Base-by-base conservation (phyloP, 2,329 filamentous ascomycete species). In the Camillea tinctor region DNA sequence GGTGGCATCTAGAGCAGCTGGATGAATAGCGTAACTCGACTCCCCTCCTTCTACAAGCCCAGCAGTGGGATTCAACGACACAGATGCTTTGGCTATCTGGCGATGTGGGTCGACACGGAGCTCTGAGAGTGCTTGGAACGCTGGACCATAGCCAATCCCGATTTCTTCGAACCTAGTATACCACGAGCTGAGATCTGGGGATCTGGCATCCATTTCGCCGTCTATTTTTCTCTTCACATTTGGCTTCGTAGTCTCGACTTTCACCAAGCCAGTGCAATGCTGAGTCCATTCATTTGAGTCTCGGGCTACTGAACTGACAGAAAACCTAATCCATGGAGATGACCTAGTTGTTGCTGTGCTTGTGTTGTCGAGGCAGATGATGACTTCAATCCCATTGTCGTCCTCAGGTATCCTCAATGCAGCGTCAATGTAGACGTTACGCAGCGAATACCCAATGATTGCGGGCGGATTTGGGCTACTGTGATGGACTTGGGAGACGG, bases 21-120 rank as follows among this genome's bases (percentile, higher is more conserved):
- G 68, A 22, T 70, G 68, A 13, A 70, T 11, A 2, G 56, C 11
- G 19, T 69, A 69, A 1, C 13, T 44, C 0, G 65, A 68, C 26
- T 69, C 67, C 9, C 61, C 62, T 2, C 58, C 61, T n/a, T 56
- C 26, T 15, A 66, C 50, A 0, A 44, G 6, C 7, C 36, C 36
- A n/a, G 17, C 36, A 11, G 26, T 30, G 26, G 26, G 3, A 30
- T 64, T 50, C 55, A 55, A 24, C 13, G 52, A 52, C 6, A 68
- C 20, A 7, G 40, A 56, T 1, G 67, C 66, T 4, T 30, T 17
- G 5, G 63, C 64, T 2, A 64, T 48, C 2, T 59, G 58, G 9
- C 24, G 13, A 17, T 20, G 23, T 5, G 61, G 60, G 40, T 64
- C 60, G 3, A 30, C 36, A 8, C 26, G 50, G 13, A 65, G 59